Evolutionary conservation across 139 green algal species (phyloP), one percentile per base, ranked within the genome.

Genomic region (Coccomyxa sp.): DNA sequence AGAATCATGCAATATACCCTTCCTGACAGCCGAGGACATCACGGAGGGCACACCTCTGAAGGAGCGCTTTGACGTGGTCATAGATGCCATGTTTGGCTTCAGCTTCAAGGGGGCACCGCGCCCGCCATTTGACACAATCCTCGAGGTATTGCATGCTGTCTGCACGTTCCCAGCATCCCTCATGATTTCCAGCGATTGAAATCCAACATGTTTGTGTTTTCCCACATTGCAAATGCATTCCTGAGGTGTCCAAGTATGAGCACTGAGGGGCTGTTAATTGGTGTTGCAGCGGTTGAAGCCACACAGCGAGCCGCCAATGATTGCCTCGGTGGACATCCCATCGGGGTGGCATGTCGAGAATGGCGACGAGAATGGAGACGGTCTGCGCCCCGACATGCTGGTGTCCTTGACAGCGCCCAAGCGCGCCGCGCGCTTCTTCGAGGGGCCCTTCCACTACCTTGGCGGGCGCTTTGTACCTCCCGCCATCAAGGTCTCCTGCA

Each of bases 21-120:
- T 98, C 77, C 30, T 97, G 59, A 21, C 75, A 13, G 80, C 87
- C 15, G 88, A 93, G 0, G 68, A 94, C 13, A 57, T 95, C n/a
- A 67, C 57, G 58, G 21, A 68, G 0, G 63, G 77, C 12, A 18
- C 67, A 15, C 59, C 86, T 28, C 75, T 30, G 27, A 30, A 58
- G 13, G 12, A 57, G 71, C 60, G 66, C 28, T 90, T 59, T 51
- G 93, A 98, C 81, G 81, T 99, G 7, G 90, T 98, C 13, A 63
- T 99, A n/a, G 97, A 99, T 83, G 94, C 95, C 15, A 86, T 99
- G 81, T 99, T 99, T 90, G 97, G 97, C 3, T 99, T 99, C 88
- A 96, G 91, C 84, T 99, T 99, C 90, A 92, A 88, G n/a, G 96
- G 96, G 0, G 79, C 76, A 0, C 95, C 95, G 0, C 91, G 97